These are phyloP conservation scores for Pythium phragmiticola DNA, from an alignment of 352 stramenopile genomes.

Conservation along the genomic window DNA sequence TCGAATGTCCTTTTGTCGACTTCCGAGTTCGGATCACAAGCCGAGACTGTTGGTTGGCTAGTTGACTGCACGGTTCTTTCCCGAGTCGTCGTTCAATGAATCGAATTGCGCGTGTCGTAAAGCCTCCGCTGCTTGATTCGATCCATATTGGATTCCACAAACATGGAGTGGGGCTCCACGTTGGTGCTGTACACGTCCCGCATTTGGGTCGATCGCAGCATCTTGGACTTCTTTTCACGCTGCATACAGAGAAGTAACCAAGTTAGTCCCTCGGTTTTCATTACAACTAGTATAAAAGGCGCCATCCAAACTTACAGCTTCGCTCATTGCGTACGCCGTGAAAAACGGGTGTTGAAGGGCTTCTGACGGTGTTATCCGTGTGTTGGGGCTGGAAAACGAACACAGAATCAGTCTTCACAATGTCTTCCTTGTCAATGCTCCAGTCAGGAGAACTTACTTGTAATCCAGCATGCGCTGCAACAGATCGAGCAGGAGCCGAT, in stretches of 20 bases:
- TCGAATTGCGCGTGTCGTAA: constrained; percentile 25
- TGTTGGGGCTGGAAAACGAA: constrained; percentile 49
- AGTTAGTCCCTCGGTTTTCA: background rate
- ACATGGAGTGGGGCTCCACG: constrained; percentile 23
- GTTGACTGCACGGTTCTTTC: background rate
- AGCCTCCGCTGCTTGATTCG: constrained; percentile 31
- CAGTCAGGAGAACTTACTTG: constrained; percentile 56
- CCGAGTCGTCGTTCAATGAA: constrained; percentile 18
- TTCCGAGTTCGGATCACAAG: background rate
- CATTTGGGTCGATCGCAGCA: constrained; percentile 30
- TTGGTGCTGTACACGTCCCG: constrained; percentile 28
- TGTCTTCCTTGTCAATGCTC: too few relatives aligned
- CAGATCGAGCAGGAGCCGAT: constrained; percentile 93
- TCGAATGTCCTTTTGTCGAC: too few relatives aligned
- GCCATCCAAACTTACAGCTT: constrained; percentile 30
- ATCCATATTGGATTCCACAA: constrained; percentile 30
- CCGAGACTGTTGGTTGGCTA: background rate
- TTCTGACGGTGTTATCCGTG: constrained; percentile 90
- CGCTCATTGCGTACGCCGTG: constrained; percentile 35
- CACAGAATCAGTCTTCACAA: background rate
- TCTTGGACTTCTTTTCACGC: constrained; percentile 34
- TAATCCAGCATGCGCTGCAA: constrained; percentile 95
- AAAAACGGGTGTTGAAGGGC: constrained; percentile 95
- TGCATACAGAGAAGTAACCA: constrained; percentile 1
- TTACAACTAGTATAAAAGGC: background rate